Evolutionary conservation across 805 yeast species (phyloP), one percentile per base, ranked within the genome.

Genomic region (Saccharomycopsis sp.): DNA sequence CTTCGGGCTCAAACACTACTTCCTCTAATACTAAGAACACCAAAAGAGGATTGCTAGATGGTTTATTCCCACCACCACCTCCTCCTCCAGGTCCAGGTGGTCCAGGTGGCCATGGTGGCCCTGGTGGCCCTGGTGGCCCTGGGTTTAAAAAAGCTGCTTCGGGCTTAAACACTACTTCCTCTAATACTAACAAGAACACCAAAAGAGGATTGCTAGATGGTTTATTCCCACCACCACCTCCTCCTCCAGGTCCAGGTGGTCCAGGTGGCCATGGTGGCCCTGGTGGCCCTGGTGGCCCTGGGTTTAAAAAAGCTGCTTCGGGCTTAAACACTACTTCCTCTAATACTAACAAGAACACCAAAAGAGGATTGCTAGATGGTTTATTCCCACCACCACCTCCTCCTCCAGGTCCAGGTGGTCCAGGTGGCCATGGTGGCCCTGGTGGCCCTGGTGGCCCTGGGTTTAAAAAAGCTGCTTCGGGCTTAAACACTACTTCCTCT

Each of bases 161-260:
- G 7, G 8, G n/a, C 18, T 20, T 29, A 14, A 21, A 50, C 21
- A 50, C 57, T 12, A 50, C 57, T 9, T 34, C 40, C 14, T 24
- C 37, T 40, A 50, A 8, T 14, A 29, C 20, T 24, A 50, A 44
- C 34, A 51, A 55, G 20, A 34, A n/a, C 7, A 5, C 16, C 12
- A 55, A 46, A 51, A 29, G 56, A 50, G 50, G 44, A 34, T n/a
- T 24, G 1, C 21, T 8, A 37, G 51, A 37, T 24, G 53, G 37
- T 29, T 29, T 29, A 12, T 12, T 29, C 12, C 37, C 5, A 5
- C 37, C 37, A 29, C 37, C 37, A 29, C 37, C 37, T 29, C 37
- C 37, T 29, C 37, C 37, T 29, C 37, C 37, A 29, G 37, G 37
- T 29, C 37, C 37, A 29, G 37, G 37, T 29, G 37, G 37, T 29